These are phyloP conservation scores for Pleurotus ostreatus DNA, from an alignment of 768 basidiomycete genomes.

Conservation along the genomic window DNA sequence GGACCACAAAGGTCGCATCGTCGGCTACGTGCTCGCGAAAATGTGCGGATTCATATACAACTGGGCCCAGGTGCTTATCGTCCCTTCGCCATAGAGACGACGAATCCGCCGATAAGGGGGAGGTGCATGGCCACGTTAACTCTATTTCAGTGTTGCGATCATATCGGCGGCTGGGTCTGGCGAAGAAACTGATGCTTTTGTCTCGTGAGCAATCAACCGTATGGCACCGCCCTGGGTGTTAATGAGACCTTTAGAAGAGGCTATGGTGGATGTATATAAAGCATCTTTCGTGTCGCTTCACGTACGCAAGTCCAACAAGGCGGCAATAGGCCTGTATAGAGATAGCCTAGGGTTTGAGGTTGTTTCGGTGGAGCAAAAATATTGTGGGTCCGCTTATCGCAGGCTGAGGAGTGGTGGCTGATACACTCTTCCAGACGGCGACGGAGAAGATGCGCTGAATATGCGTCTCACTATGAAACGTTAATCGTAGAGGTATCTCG, in stretches of 20 bases:
- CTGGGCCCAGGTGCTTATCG: not conserved
- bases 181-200: constrained; percentile 90
- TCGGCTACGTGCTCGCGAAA: constrained; percentile 94
- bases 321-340: constrained; percentile 83
- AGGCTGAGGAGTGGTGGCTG: not conserved
- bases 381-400: constrained; percentile 58
- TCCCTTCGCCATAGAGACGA: constrained; percentile 25
- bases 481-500: not conserved
- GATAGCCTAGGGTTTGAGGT: constrained; percentile 90
- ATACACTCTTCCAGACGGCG: constrained; percentile 56
- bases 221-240: too few relatives aligned
- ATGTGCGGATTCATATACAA: constrained; percentile 50
- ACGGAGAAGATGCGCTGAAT: constrained; percentile 83
- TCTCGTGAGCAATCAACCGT: constrained; percentile 59
- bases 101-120: constrained; percentile 47
- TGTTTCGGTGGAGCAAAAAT: constrained; percentile 80
- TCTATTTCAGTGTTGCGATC: constrained; percentile 93
- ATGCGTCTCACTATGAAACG: constrained; percentile 52
- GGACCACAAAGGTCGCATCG: constrained; percentile 82
- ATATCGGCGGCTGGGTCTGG: constrained; percentile 87
- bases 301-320: constrained; percentile 92
- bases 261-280: constrained; percentile 86
- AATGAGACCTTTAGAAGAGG: constrained; percentile 56
- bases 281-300: constrained; percentile 85
- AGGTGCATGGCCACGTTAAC: constrained; percentile 88